phyloP scores from a whole-genome alignment of 192 early-diverging fungal species.

The Ambispora gerdemannii region DNA sequence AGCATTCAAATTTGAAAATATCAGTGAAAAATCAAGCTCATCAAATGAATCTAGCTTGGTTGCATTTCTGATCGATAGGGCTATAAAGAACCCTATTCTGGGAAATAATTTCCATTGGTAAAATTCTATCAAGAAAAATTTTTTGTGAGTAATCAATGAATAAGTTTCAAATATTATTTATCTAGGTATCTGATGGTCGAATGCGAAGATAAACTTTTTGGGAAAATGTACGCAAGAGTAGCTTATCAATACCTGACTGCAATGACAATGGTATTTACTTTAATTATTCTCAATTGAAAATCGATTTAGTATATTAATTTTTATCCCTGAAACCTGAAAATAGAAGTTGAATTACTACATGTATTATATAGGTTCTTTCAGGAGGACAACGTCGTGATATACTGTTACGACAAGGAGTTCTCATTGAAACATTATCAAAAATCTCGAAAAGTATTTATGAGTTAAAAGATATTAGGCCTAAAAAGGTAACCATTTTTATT shows the following conservation, averaged over 20 bases:
- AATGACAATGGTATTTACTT: constrained; percentile 64
- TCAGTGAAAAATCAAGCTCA: constrained; percentile 45
- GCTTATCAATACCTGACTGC: constrained; percentile 76
- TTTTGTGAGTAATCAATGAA: too few species aligned
- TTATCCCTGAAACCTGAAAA: too few species aligned
- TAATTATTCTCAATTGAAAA: too few species aligned
- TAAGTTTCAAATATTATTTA: too few species aligned
- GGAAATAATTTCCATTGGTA: constrained; percentile 96
- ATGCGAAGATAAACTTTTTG: constrained; percentile 78
- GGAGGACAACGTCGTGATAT: constrained; percentile 66
- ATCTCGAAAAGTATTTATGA: constrained; percentile 71
- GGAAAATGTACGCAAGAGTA: constrained; percentile 86
- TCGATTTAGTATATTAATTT: too few species aligned
- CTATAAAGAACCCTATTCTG: constrained; percentile 75
- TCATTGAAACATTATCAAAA: constrained; percentile 70
- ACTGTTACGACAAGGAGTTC: constrained; percentile 78
- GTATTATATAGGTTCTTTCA: constrained; percentile 25
- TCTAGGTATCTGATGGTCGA: constrained; percentile 93
- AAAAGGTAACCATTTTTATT: constrained; percentile 61
- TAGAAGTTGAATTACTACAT: too few species aligned
- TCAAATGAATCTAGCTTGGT: constrained; percentile 64
- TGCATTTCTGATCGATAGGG: constrained; percentile 86
- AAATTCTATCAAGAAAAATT: not conserved
- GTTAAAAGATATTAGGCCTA: constrained; percentile 79
- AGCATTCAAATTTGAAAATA: constrained; percentile 92